Base-by-base conservation (phyloP, 495 filamentous ascomycete species). In the Penicillium bovifimosum region DNA sequence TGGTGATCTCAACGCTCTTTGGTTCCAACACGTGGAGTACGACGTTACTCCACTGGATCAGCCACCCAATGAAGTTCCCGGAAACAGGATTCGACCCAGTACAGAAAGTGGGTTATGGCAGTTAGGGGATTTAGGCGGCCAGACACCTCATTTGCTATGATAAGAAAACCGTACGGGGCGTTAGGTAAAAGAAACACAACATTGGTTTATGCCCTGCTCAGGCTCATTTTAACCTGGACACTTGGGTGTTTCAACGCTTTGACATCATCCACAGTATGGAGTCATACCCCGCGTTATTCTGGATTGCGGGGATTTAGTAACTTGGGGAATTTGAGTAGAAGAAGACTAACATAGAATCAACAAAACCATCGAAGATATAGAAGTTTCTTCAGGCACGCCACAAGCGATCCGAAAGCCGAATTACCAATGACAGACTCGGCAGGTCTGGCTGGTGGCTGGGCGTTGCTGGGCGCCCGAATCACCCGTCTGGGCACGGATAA, bases 101-200 rank as follows among this genome's bases (percentile, higher is more conserved):
- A 10, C 20, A 20, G 16, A 41, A 11, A 24, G 39, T 27, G 7
- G 24, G 14, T 2, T 29, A 44, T 11, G 16, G 6, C 31, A 7
- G 33, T 27, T 24, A n/a, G 46, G 34, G 38, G 10, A 9, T 11
- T 40, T 55, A 29, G 50, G 34, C 55, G 55, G 47, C 32, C 31
- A 5, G 41, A 27, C 32, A 40, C 34, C 14, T 49, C 32, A 18
- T 4, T 39, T 17, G 27, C 10, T 26, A 24, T 18, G 61, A 64
- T 64, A 62, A 64, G 55, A 64, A 56, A 47, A 24, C 2, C 2
- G 59, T 59, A 55, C 28, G 51, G 20, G 6, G n/a, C 18, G 33
- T 64, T 64, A 64, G 38, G 61, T 64, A 64, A 64, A 57, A 64
- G 55, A 64, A 62, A 63, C 58, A 41, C 11, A 28, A 51, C 41